These are phyloP conservation scores for Rhizopus stolonifer DNA, from an alignment of 371 early-diverging fungal genomes.

Conservation along the genomic window DNA sequence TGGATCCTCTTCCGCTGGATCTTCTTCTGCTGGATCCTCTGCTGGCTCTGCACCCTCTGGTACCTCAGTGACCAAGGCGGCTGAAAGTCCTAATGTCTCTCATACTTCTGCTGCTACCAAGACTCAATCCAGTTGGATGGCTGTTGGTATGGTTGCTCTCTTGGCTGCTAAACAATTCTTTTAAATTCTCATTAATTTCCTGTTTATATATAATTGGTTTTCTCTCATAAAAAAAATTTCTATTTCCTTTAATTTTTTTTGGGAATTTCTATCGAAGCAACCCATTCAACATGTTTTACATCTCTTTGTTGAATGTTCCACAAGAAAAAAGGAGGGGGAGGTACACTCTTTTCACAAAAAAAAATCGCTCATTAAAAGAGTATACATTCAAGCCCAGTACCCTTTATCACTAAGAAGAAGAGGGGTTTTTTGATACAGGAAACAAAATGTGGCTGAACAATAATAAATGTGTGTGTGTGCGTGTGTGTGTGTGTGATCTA, in stretches of 20 bases:
- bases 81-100: conserved; percentile 5
- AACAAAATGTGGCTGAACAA: too few species aligned
- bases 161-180: conserved; percentile 22
- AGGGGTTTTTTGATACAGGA: too few species aligned
- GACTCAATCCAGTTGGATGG: conserved; percentile 6
- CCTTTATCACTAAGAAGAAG: too few species aligned
- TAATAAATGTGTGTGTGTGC: too few species aligned
- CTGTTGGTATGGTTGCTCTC: conserved; percentile 17
- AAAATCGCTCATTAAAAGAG: too few species aligned
- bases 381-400: too few species aligned
- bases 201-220: conserved; percentile 8
- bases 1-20: conserved; percentile 2
- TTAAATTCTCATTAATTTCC: conserved; percentile 6
- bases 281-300: too few species aligned
- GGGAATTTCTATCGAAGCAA: too few species aligned
- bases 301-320: too few species aligned
- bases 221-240: not conserved
- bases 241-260: too few species aligned
- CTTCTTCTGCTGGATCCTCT: conserved; percentile 11
- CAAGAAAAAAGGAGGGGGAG: too few species aligned
- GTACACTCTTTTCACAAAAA: too few species aligned
- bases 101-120: conserved; percentile 14
- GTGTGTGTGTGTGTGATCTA: not conserved
- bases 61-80: conserved; percentile 9
- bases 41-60: conserved; percentile 19